A percentile compares a stretch with the other conserved stretches of the same genome.
phyloP scores from a whole-genome alignment of 2,329 filamentous ascomycete genomes.

The Chrysoporthe deuterocubensis region DNA sequence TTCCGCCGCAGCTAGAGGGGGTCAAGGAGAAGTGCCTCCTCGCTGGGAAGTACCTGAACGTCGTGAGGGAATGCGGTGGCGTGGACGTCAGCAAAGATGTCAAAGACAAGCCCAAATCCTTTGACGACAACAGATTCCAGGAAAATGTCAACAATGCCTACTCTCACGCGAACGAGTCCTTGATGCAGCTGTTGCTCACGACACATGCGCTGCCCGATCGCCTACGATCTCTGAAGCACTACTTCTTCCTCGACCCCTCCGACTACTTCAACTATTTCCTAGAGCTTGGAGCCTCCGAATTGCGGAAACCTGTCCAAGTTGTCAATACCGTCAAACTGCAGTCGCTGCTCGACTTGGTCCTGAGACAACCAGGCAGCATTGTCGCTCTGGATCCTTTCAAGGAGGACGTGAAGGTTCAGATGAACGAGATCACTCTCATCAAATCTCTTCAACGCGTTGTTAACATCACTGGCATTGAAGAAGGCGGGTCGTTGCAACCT shows the following conservation, averaged over 20 bases:
- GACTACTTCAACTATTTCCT: slow-evolving; percentile 99
- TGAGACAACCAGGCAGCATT: slow-evolving; percentile 94
- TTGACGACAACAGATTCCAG: slow-evolving; percentile 88
- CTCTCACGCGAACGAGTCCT: slow-evolving; percentile 90
- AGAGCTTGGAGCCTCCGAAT: slow-evolving; percentile 85
- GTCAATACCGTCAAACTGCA: slow-evolving; percentile 95
- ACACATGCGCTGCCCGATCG: slow-evolving; percentile 89
- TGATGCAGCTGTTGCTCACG: slow-evolving; percentile 88
- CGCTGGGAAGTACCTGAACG: slow-evolving; percentile 96
- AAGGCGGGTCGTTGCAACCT: slow-evolving; percentile 80
- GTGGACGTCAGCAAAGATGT: slow-evolving; percentile 91
- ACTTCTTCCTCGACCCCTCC: slow-evolving; percentile 97
- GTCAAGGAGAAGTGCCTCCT: slow-evolving; percentile 94
- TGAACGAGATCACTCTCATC: slow-evolving; percentile 92
- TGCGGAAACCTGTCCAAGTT: slow-evolving; percentile 84
- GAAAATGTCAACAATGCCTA: slow-evolving; percentile 97
- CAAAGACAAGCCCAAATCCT: slow-evolving; percentile 85
- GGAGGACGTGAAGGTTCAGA: slow-evolving; percentile 95
- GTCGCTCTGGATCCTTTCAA: slow-evolving; percentile 96
- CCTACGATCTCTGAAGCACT: slow-evolving; percentile 91
- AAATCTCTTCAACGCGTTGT: slow-evolving; percentile 96
- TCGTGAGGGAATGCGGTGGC: slow-evolving; percentile 94
- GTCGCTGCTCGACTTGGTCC: slow-evolving; percentile 90
- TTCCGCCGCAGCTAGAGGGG: slow-evolving; percentile 87
- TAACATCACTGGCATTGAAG: slow-evolving; percentile 93